Evolutionary conservation across 768 basidiomycete species (phyloP).

Genomic region (Trametes meyenii): DNA sequence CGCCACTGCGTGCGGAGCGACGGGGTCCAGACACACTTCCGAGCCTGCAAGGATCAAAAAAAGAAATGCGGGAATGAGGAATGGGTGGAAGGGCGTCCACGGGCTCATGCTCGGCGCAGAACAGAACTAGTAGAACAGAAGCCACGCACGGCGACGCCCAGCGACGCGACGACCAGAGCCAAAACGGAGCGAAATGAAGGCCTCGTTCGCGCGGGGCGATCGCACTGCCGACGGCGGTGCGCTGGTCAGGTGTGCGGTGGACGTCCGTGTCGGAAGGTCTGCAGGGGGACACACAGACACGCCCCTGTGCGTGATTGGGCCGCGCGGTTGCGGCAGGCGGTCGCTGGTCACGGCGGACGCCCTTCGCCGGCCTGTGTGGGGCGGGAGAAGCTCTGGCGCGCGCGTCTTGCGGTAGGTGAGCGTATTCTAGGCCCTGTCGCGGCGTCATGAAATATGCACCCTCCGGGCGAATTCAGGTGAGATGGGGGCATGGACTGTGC

Average conservation of each 20-base stretch:
- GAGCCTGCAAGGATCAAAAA: conserved; percentile 16
- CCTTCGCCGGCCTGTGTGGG: not conserved
- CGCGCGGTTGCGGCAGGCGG: not conserved
- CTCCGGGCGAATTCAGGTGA: not conserved
- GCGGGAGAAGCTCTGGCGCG: conserved; percentile 10
- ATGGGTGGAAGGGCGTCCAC: not conserved
- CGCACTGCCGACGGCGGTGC: conserved; percentile 1
- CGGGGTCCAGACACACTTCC: conserved; percentile 4
- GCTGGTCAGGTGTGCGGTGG: conserved; percentile 1
- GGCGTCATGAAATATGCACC: conserved; percentile 7
- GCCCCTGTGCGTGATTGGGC: not conserved
- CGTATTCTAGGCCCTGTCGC: conserved; percentile 1
- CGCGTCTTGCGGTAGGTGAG: not conserved
- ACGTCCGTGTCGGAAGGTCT: not conserved
- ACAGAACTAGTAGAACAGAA: not conserved
- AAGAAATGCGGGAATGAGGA: not conserved
- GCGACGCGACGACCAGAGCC: not conserved
- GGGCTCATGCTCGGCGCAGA: not conserved
- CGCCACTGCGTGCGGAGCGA: too few relatives aligned
- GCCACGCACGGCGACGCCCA: too few relatives aligned
- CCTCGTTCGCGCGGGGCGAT: not conserved
- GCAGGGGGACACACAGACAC: not conserved
- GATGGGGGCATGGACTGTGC: not conserved
- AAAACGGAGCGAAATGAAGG: conserved; percentile 5
- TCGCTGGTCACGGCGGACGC: not conserved